These are phyloP conservation scores for Ceratocystis harringtonii DNA, from an alignment of 2,329 filamentous ascomycete species.

Conservation along the genomic window DNA sequence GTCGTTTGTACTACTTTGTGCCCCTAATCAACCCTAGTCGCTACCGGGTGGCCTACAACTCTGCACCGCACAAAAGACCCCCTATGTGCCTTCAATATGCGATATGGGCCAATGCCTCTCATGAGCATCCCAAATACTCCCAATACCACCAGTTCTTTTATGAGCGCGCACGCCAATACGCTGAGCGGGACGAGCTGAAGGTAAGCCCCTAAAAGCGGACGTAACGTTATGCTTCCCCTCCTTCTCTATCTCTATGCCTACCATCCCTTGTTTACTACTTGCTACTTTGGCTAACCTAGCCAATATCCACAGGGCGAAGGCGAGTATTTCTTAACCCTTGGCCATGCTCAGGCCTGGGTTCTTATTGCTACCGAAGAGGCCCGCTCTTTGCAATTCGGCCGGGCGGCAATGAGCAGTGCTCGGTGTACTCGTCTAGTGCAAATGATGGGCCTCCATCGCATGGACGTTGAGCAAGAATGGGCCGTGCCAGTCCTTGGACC, in stretches of 20 bases:
- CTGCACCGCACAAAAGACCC: constrained; percentile 57
- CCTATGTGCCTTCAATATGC: constrained; percentile 73
- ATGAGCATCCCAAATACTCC: constrained; percentile 56
- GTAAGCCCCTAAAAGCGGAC: constrained; percentile 23
- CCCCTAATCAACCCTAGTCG: constrained; percentile 67
- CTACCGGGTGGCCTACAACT: constrained; percentile 60
- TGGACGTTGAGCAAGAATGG: constrained; percentile 51
- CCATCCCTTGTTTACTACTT: not conserved
- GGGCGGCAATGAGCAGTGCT: constrained; percentile 70
- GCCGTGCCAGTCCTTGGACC: constrained; percentile 61
- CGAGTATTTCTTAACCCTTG: constrained; percentile 64
- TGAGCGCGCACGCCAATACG: constrained; percentile 63
- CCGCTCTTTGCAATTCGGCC: constrained; percentile 68
- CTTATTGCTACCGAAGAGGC: constrained; percentile 68
- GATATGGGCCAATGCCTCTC: constrained; percentile 71
- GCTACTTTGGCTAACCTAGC: not conserved
- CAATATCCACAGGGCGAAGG: constrained; percentile 43
- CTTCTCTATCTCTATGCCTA: not conserved
- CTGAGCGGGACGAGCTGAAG: constrained; percentile 73
- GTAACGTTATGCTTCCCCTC: not conserved
- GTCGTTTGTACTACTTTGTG: constrained; percentile 52
- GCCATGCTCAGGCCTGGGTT: constrained; percentile 67
- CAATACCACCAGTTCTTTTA: constrained; percentile 67
- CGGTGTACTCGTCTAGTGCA: constrained; percentile 54
- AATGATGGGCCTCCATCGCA: constrained; percentile 71